Conservation (phyloP, 2,329 filamentous ascomycete species). For the Ceratocystis ficicola region DNA sequence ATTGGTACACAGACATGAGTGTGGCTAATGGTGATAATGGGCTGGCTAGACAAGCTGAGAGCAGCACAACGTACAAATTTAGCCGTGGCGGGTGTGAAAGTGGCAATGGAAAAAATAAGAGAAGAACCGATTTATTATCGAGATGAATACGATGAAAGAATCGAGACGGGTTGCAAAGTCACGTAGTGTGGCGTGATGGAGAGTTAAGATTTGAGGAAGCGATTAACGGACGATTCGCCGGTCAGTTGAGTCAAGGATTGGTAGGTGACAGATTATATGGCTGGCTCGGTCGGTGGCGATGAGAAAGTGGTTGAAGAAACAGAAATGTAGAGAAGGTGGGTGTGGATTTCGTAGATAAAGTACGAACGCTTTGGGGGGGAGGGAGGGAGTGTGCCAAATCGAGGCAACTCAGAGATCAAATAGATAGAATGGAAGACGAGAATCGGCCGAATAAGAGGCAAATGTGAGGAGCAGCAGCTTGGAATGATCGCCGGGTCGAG, state of each 20-base stretch:
- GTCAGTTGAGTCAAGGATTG: not conserved
- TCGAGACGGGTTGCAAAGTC: not conserved
- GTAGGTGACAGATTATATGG: not conserved
- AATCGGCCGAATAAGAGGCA: not conserved
- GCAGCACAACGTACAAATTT: not conserved
- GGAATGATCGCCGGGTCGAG: not conserved
- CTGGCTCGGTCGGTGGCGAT: slow-evolving; percentile 4
- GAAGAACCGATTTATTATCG: not conserved
- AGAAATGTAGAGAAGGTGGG: slow-evolving; percentile 17
- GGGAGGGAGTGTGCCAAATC: not conserved
- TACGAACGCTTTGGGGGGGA: not conserved
- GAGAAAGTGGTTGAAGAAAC: slow-evolving; percentile 11
- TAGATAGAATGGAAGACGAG: not conserved
- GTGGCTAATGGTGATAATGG: not conserved
- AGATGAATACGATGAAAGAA: not conserved
- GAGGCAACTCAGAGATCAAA: not conserved
- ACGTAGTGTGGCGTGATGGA: not conserved
- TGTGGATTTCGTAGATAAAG: slow-evolving; percentile 2
- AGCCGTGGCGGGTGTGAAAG: not conserved
- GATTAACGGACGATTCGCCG: not conserved
- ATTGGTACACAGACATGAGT: no score
- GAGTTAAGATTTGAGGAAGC: not conserved
- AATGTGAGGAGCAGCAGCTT: not conserved
- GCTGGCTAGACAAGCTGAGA: slow-evolving; percentile 4
- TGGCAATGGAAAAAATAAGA: not conserved